phyloP scores from a whole-genome alignment of 208 protist species.

The Acanthamoeba comandoni region DNA sequence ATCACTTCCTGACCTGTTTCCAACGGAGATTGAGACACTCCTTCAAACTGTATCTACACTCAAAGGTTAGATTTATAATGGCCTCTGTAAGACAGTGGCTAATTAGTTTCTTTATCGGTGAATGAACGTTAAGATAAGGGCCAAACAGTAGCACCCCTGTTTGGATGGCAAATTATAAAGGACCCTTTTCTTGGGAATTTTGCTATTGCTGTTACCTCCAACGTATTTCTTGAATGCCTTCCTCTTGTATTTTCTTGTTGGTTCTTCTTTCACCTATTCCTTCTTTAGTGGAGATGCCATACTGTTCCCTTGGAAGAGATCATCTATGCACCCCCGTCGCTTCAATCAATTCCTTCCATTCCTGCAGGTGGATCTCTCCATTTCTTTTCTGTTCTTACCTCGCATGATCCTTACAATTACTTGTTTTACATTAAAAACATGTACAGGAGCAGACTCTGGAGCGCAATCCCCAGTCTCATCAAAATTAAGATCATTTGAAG shows the following conservation, averaged over 20 bases:
- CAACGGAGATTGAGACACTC: constrained; percentile 19
- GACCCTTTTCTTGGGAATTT: background rate
- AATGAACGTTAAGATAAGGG: background rate
- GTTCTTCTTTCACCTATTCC: too few species aligned
- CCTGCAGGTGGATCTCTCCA: too few species aligned
- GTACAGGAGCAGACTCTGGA: too few species aligned
- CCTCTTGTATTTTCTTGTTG: too few species aligned
- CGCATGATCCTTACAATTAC: too few species aligned
- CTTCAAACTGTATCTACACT: constrained; percentile 9
- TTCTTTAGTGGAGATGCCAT: too few species aligned
- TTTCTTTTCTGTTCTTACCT: too few species aligned
- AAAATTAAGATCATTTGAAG: background rate
- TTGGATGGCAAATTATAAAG: constrained; percentile 6
- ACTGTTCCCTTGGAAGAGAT: too few species aligned
- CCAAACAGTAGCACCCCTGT: background rate
- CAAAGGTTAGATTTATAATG: background rate
- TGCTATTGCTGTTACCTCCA: constrained; percentile 17
- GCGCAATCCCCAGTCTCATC: too few species aligned
- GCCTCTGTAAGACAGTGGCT: background rate
- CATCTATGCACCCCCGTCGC: too few species aligned
- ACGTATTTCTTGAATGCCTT: background rate
- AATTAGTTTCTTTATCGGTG: background rate
- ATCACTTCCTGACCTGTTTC: constrained; percentile 34
- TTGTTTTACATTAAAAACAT: too few species aligned
- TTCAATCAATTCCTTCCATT: too few species aligned